Percentiles rank a stretch among this genome's conserved stretches.
phyloP scores from a whole-genome alignment of 164 flowering plant species.

The Tetrastigma voinierianum region DNA sequence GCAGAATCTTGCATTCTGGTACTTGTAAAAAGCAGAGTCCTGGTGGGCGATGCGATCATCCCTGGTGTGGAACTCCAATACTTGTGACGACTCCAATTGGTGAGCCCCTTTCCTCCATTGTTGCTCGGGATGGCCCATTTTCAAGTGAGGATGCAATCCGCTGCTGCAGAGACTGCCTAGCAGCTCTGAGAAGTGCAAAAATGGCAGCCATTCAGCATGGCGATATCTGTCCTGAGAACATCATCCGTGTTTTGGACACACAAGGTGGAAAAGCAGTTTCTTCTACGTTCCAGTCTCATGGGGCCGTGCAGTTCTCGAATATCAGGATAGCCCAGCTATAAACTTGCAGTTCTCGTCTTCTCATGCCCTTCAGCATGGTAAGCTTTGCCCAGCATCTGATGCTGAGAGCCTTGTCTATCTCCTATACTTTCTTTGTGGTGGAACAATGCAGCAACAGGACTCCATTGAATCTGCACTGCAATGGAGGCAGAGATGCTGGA shows the following conservation, averaged over 20 bases:
- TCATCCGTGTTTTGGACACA: slow-evolving; percentile 40
- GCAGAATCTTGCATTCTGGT: slow-evolving; percentile 69
- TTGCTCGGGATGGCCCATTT: slow-evolving; percentile 46
- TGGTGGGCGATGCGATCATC: slow-evolving; percentile 68
- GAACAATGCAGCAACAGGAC: slow-evolving; percentile 59
- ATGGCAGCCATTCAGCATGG: slow-evolving; percentile 71
- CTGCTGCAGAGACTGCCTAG: slow-evolving; percentile 73
- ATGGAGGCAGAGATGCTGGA: slow-evolving; percentile 82
- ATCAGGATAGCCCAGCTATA: slow-evolving; percentile 74
- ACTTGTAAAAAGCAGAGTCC: slow-evolving; percentile 52
- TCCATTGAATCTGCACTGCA: slow-evolving; percentile 80
- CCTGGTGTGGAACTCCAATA: slow-evolving; percentile 81
- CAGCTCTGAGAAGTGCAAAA: slow-evolving; percentile 60
- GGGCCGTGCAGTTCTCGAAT: slow-evolving; percentile 88
- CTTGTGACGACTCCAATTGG: slow-evolving; percentile 78
- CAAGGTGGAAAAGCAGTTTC: slow-evolving; percentile 24
- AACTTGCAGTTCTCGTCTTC: slow-evolving; percentile 81
- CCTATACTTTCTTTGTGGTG: slow-evolving; percentile 61
- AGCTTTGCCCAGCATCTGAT: slow-evolving; percentile 78
- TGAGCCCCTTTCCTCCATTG: slow-evolving; percentile 46
- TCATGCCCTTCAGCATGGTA: slow-evolving; percentile 81
- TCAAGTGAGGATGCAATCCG: slow-evolving; percentile 56
- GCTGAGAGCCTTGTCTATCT: slow-evolving; percentile 80
- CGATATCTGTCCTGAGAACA: slow-evolving; percentile 78
- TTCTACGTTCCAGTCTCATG: slow-evolving; percentile 47